Conservation (phyloP, 768 basidiomycete species). For the Boletus speciosus region DNA sequence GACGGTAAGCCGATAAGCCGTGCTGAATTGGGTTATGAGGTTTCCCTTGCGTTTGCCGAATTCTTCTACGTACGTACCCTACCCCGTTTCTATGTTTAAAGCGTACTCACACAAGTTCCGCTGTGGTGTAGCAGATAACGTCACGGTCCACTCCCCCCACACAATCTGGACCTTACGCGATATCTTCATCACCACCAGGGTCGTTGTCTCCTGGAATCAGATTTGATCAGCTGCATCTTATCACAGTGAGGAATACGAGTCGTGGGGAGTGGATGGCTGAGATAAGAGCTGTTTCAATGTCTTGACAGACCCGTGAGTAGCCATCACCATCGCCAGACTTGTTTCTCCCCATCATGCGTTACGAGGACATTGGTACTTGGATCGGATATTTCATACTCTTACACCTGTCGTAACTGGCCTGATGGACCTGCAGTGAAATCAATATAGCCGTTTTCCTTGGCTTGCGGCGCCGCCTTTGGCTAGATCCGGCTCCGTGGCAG, state of each 20-base stretch:
- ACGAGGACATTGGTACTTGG: slow-evolving; percentile 6
- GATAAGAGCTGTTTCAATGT: slow-evolving; percentile 18
- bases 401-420: slow-evolving; percentile 3
- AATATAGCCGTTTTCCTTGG: slow-evolving; percentile 1
- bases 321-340: background rate
- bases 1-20: slow-evolving; percentile 20
- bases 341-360: background rate
- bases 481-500: background rate
- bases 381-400: background rate
- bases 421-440: background rate
- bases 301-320: slow-evolving; percentile 14
- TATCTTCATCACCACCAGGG: slow-evolving; percentile 10
- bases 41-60: slow-evolving; percentile 29
- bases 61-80: slow-evolving; percentile 25
- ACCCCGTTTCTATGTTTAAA: background rate
- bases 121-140: slow-evolving; percentile 18
- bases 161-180: slow-evolving; percentile 19
- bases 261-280: slow-evolving; percentile 28
- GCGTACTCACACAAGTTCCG: background rate
- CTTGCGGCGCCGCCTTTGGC: background rate
- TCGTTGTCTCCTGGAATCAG: slow-evolving; percentile 16
- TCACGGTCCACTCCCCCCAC: slow-evolving; percentile 6
- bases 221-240: slow-evolving; percentile 23
- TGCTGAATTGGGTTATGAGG: slow-evolving; percentile 25
- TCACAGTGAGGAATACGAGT: slow-evolving; percentile 27